phyloP scores from a whole-genome alignment of 1,284 basidiomycete genomes.

The Apiotrichum gracile region DNA sequence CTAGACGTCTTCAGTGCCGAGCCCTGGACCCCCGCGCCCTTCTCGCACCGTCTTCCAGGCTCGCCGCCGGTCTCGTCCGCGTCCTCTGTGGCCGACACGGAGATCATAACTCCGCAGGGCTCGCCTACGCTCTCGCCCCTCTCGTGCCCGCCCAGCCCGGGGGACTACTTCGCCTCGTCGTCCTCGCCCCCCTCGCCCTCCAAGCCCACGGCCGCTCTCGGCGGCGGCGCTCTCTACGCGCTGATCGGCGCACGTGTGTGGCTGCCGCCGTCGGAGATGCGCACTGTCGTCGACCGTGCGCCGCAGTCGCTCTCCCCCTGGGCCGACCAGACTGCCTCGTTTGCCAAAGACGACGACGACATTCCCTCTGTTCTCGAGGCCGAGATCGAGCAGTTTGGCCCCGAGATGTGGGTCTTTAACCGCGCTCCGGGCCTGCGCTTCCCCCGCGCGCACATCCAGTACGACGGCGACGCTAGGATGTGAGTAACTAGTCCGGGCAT shows the following conservation, averaged over 20 bases:
- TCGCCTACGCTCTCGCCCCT: neutral
- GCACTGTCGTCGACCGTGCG: constrained; percentile 25
- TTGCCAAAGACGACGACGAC: constrained; percentile 9
- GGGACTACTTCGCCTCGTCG: neutral
- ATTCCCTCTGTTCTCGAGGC: constrained; percentile 19
- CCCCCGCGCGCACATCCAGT: constrained; percentile 29
- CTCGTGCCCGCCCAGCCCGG: neutral
- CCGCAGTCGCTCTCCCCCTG: too few relatives aligned
- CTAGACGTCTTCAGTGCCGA: constrained; percentile 4
- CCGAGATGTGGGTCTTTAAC: constrained; percentile 37
- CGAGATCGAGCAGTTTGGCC: constrained; percentile 21
- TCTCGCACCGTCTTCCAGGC: neutral
- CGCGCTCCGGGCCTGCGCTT: constrained; percentile 17
- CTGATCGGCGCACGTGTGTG: constrained; percentile 37
- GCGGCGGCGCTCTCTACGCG: constrained; percentile 38
- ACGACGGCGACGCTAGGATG: constrained; percentile 31
- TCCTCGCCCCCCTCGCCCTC: neutral
- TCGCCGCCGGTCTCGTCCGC: neutral
- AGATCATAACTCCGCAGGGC: neutral
- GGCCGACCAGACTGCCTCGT: too few relatives aligned
- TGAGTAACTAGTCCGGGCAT: constrained; percentile 14
- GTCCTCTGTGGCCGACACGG: neutral
- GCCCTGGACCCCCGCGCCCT: neutral
- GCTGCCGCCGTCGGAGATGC: constrained; percentile 19
- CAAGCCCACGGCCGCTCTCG: constrained; percentile 40